A percentile compares a stretch with the other conserved stretches of the same genome.
Conservation (phyloP, 192 early-diverging fungal genomes). For the Podila verticillata region DNA sequence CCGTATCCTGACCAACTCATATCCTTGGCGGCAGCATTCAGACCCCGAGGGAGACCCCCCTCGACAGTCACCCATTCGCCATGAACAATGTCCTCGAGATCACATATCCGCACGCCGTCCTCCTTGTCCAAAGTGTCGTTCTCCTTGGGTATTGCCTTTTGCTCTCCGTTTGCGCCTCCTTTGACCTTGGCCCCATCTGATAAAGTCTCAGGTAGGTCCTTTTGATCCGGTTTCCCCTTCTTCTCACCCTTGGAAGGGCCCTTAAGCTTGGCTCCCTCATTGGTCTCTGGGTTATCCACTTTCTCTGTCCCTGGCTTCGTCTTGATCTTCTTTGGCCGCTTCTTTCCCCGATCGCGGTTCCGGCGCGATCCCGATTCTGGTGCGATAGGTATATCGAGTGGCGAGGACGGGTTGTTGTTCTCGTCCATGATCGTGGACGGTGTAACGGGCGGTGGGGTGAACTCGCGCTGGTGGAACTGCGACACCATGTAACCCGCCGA, state of each 20-base stretch:
- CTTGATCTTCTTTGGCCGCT: background rate
- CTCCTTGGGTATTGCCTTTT: background rate
- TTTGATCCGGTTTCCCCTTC: background rate
- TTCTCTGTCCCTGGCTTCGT: background rate
- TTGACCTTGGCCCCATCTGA: background rate
- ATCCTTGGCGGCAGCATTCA: background rate
- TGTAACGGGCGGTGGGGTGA: background rate
- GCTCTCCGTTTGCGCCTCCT: too few relatives aligned
- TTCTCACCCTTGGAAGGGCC: background rate
- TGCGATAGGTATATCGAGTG: background rate
- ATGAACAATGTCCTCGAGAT: constrained; percentile 16
- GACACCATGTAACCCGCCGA: constrained; percentile 31
- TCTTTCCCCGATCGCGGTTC: constrained; percentile 26
- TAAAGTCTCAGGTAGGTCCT: background rate
- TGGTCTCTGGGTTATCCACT: background rate
- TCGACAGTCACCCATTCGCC: constrained; percentile 19
- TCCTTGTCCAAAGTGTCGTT: background rate
- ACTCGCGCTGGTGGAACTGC: constrained; percentile 27
- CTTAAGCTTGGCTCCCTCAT: background rate
- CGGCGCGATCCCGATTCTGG: constrained; percentile 8
- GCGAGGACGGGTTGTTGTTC: too few relatives aligned
- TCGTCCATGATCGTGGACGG: background rate
- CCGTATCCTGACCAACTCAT: constrained; percentile 46
- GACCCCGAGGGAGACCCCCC: background rate
- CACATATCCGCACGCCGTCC: constrained; percentile 18